A percentile compares a stretch with the other conserved stretches of the same genome.
phyloP scores from a whole-genome alignment of 495 filamentous ascomycete species.

The Immersiella caudata region DNA sequence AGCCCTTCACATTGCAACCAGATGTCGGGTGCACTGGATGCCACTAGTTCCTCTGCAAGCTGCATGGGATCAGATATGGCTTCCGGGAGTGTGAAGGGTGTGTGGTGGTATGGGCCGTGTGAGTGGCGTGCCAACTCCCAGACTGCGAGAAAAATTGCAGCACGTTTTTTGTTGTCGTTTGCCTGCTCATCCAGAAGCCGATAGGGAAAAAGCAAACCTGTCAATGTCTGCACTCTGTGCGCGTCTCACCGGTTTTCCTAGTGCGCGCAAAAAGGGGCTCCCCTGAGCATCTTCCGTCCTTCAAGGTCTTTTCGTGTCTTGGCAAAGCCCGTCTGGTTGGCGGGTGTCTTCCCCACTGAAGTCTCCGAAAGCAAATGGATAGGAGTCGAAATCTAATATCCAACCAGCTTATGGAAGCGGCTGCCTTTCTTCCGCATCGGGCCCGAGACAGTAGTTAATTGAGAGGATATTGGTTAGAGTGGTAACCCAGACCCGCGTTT shows the following conservation, averaged over 20 bases:
- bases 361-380: slow-evolving; percentile 7
- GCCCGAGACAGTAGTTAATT: slow-evolving; percentile 7
- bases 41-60: slow-evolving; percentile 35
- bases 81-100: slow-evolving; percentile 9
- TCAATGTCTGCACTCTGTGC: background rate
- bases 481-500: background rate
- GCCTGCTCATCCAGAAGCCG: background rate
- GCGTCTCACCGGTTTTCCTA: background rate
- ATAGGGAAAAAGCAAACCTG: background rate
- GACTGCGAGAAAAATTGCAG: background rate
- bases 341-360: slow-evolving; percentile 19
- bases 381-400: slow-evolving; percentile 3
- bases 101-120: slow-evolving; percentile 10
- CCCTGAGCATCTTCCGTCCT: slow-evolving; percentile 1
- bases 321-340: background rate
- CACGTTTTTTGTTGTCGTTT: slow-evolving; percentile 8
- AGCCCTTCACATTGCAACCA: slow-evolving; percentile 26
- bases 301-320: background rate
- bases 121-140: slow-evolving; percentile 12
- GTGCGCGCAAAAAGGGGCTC: slow-evolving; percentile 7
- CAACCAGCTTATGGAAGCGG: slow-evolving; percentile 3
- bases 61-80: slow-evolving; percentile 29
- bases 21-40: slow-evolving; percentile 22
- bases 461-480: slow-evolving; percentile 12
- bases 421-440: slow-evolving; percentile 4